Conservation (phyloP, 2,329 filamentous ascomycete species). For the Alternaria gansuensis region DNA sequence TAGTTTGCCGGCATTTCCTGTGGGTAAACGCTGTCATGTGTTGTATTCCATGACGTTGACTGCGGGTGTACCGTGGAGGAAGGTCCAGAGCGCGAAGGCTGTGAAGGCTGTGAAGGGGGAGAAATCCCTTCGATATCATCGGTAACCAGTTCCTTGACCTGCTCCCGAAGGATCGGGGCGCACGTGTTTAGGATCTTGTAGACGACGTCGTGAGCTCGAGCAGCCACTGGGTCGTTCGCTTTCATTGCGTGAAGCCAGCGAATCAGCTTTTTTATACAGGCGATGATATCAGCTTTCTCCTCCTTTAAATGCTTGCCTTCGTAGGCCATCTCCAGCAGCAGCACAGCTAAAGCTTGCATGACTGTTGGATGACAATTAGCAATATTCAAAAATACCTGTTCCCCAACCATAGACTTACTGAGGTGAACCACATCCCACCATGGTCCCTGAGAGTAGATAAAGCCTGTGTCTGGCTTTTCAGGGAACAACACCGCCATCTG, state of each 20-base stretch:
- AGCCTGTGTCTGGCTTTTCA: slow-evolving; percentile 34
- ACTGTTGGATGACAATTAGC: slow-evolving; percentile 26
- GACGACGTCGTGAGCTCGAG: slow-evolving; percentile 41
- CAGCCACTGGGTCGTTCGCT: slow-evolving; percentile 39
- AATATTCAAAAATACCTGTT: neutral
- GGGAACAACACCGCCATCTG: slow-evolving; percentile 48
- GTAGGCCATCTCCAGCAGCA: slow-evolving; percentile 52
- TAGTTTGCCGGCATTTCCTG: neutral
- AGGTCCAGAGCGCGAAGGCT: neutral
- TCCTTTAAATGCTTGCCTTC: slow-evolving; percentile 38
- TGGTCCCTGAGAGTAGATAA: slow-evolving; percentile 45
- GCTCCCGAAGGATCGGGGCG: slow-evolving; percentile 24
- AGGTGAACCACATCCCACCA: slow-evolving; percentile 56
- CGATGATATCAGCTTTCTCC: slow-evolving; percentile 37
- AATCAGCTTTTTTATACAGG: slow-evolving; percentile 46
- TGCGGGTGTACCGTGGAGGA: neutral
- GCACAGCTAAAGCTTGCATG: slow-evolving; percentile 51
- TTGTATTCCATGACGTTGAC: neutral
- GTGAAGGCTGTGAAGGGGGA: neutral
- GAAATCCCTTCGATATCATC: neutral
- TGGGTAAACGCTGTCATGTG: neutral
- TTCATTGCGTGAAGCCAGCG: slow-evolving; percentile 48
- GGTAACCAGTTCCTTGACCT: slow-evolving; percentile 25
- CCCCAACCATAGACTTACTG: slow-evolving; percentile 20
- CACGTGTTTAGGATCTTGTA: slow-evolving; percentile 29